Conservation (phyloP, 768 basidiomycete genomes). For the Mycena pura region DNA sequence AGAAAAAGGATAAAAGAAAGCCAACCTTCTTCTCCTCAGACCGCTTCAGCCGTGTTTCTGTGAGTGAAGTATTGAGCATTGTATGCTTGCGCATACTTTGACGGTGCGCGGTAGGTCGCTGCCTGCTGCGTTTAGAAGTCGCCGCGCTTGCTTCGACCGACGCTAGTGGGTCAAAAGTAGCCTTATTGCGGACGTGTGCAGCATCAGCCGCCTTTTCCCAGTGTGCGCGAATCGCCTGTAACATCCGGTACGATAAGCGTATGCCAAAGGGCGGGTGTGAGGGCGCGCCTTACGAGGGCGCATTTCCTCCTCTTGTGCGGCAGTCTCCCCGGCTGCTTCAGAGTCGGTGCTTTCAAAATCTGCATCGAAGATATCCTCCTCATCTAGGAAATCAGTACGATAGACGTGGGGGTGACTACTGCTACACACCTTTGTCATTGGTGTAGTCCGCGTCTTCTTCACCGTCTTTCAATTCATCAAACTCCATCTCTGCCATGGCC, state of each 20-base stretch:
- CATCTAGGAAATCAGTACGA: conserved; percentile 53
- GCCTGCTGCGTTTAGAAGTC: conserved; percentile 38
- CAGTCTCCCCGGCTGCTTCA: conserved; percentile 61
- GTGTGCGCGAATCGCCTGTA: conserved; percentile 60
- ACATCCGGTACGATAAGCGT: conserved; percentile 2
- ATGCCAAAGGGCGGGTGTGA: neutral
- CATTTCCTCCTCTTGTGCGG: conserved; percentile 66
- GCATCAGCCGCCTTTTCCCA: conserved; percentile 69
- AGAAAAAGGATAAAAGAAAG: neutral
- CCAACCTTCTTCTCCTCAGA: conserved; percentile 68
- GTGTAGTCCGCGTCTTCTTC: conserved; percentile 82
- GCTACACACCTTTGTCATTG: conserved; percentile 60
- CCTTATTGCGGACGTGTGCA: conserved; percentile 70
- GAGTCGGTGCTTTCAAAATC: conserved; percentile 90
- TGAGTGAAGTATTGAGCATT: conserved; percentile 72
- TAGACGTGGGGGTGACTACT: neutral
- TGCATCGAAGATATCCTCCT: conserved; percentile 82
- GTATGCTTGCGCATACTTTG: conserved; percentile 75
- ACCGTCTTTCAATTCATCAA: conserved; percentile 62
- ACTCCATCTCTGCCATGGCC: conserved; percentile 73
- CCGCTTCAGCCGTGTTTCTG: conserved; percentile 67
- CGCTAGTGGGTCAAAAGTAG: conserved; percentile 66
- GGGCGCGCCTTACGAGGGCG: conserved; percentile 52
- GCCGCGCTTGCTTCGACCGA: conserved; percentile 53
- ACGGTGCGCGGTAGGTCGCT: conserved; percentile 36